Percentiles rank a stretch among this genome's conserved stretches.
phyloP scores from a whole-genome alignment of 2,329 filamentous ascomycete genomes.

The Diaporthe longicolla region DNA sequence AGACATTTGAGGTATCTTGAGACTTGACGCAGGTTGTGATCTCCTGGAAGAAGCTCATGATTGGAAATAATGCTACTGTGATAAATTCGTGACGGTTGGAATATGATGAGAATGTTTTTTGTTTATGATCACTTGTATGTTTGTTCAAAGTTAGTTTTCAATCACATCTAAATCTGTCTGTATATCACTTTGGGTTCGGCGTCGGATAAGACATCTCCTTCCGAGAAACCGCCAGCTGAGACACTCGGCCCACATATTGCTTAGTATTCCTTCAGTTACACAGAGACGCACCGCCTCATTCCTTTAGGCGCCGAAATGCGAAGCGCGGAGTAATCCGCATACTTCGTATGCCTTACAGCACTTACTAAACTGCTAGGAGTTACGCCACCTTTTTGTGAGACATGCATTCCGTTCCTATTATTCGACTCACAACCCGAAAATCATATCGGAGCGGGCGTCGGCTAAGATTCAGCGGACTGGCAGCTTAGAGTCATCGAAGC shows the following conservation, averaged over 20 bases:
- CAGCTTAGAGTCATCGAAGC: not conserved
- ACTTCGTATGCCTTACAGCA: not conserved
- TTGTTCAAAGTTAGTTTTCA: not conserved
- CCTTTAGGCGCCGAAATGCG: constrained; percentile 7
- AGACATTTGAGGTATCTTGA: not conserved
- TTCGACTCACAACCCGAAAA: not conserved
- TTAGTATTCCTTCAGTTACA: constrained; percentile 12
- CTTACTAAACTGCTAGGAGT: not conserved
- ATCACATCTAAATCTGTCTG: not conserved
- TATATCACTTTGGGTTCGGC: constrained; percentile 1
- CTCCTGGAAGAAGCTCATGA: constrained; percentile 34
- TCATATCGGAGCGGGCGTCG: not conserved
- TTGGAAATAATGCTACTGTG: not conserved
- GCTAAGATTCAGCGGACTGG: not conserved
- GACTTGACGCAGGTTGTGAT: not conserved
- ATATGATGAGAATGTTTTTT: not conserved
- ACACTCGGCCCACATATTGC: not conserved
- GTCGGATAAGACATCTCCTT: constrained; percentile 6
- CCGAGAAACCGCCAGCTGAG: constrained; percentile 4
- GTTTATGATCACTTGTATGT: no score
- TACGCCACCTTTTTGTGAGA: not conserved
- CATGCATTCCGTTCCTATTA: no score
- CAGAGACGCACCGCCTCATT: not conserved
- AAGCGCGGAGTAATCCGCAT: not conserved
- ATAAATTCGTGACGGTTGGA: not conserved